Evolutionary conservation across 108 stramenopile species (phyloP), one percentile per base, ranked within the genome.

Genomic region (Cylindrotheca closterium): DNA sequence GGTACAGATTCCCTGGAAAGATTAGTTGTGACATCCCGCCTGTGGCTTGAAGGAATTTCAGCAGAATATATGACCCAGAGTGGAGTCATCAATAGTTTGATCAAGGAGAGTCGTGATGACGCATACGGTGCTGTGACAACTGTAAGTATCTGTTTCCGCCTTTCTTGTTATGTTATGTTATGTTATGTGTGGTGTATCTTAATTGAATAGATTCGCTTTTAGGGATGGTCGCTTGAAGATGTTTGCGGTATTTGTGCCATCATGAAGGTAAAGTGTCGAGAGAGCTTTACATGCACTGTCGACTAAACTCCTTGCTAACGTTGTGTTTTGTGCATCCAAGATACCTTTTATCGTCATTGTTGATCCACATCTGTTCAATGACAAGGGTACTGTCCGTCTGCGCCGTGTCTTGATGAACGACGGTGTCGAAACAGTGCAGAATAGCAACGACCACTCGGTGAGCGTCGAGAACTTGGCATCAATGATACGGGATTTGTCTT

Each of bases 301-400:
- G 21, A 37, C 21, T 4, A 42, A 2, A 19, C 15, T 33, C 21
- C 30, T 34, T 8, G 4, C 2, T 24, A 15, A 24, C 24, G 5
- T 30, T 5, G 4, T 29, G 8, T 55, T 10, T 42, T 15, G 2
- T 42, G 12, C 25, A 1, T 49, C 47, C 1, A 26, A 71, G 30
- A 88, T 92, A 64, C 91, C 87, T 8, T 92, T 74, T 63, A 80
- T 89, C 32, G 86, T 92, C 1, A 71, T 92, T 52, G 88, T 88
- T 17, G 81, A 84, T 53, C 71, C 75, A 17, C 91, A 92, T 62
- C 71, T 92, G 10, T 75, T 92, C 48, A 67, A 60, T 26, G 85
- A 83, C 30, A 92, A 88, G 34, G 66, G 74, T 30, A 75, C 71
- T 12, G 91, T 92, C 4, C 82, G 87, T 24, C 71, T 92, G 19